phyloP scores from a whole-genome alignment of 106 monocot species.

The Posidonia australis region DNA sequence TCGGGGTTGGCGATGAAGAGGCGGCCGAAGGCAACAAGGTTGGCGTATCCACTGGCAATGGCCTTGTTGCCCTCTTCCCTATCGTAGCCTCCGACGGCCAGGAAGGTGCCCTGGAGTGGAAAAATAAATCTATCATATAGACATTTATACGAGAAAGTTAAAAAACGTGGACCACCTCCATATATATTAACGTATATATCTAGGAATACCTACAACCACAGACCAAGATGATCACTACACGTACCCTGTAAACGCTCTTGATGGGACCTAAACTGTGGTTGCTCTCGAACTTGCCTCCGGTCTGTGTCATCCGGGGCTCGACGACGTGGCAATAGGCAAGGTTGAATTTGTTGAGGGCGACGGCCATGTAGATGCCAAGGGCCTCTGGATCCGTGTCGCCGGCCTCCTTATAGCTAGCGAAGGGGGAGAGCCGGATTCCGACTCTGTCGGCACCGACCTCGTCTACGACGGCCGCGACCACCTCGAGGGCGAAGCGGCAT shows the following conservation, averaged over 20 bases:
- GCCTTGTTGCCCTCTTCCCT: constrained; percentile 16
- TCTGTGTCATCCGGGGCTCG: constrained; percentile 12
- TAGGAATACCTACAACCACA: no score
- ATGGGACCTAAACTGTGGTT: neutral
- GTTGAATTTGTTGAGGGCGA: constrained; percentile 4
- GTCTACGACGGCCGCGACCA: constrained; percentile 32
- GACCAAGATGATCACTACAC: no score
- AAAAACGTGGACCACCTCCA: no score
- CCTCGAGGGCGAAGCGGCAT: constrained; percentile 48
- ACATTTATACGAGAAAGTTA: no score
- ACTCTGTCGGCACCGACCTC: constrained; percentile 53
- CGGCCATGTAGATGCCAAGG: constrained; percentile 10
- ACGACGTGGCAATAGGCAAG: constrained; percentile 15
- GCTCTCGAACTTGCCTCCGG: neutral
- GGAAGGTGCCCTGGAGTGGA: constrained; percentile 14
- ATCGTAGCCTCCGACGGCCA: constrained; percentile 18
- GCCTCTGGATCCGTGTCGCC: constrained; percentile 17
- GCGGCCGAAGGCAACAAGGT: constrained; percentile 35
- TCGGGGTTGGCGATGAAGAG: constrained; percentile 49
- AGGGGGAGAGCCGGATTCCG: constrained; percentile 54
- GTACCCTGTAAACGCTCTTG: constrained; percentile 3
- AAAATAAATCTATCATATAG: no score
- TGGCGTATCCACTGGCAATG: constrained; percentile 1
- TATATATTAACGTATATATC: no score
- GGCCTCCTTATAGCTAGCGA: constrained; percentile 20